A percentile compares a stretch with the other conserved stretches of the same genome.
phyloP scores from a whole-genome alignment of 192 early-diverging fungal species.

The Coemansia brasiliensis region DNA sequence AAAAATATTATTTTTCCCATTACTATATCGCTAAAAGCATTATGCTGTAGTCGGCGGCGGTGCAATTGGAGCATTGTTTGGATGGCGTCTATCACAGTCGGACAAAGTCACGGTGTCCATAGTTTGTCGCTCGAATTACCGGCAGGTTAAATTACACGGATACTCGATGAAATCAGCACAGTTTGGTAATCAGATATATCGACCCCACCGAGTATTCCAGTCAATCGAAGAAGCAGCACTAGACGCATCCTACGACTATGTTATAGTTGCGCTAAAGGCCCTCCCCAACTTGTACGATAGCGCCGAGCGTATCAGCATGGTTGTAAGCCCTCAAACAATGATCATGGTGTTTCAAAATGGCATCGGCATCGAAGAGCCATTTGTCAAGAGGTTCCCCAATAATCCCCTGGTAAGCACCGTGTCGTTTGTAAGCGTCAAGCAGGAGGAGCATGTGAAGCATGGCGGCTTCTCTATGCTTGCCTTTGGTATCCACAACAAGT shows the following conservation, averaged over 20 bases:
- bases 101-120: slow-evolving; percentile 30
- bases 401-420: slow-evolving; percentile 38
- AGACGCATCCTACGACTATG: slow-evolving; percentile 38
- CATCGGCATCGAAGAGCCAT: slow-evolving; percentile 43
- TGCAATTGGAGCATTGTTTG: slow-evolving; percentile 46
- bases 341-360: slow-evolving; percentile 47
- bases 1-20: too few species aligned
- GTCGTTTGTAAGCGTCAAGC: slow-evolving; percentile 46
- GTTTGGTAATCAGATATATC: slow-evolving; percentile 30
- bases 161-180: slow-evolving; percentile 36
- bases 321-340: slow-evolving; percentile 24
- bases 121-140: slow-evolving; percentile 51
- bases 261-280: slow-evolving; percentile 50
- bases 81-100: slow-evolving; percentile 41
- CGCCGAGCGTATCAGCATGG: slow-evolving; percentile 22
- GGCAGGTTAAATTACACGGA: slow-evolving; percentile 15
- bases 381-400: slow-evolving; percentile 21
- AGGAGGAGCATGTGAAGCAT: slow-evolving; percentile 21
- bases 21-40: too few species aligned
- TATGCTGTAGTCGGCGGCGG: slow-evolving; percentile 54
- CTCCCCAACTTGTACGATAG: slow-evolving; percentile 52
- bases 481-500: slow-evolving; percentile 26
- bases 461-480: slow-evolving; percentile 51
- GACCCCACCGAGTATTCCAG: slow-evolving; percentile 22
- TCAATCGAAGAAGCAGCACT: slow-evolving; percentile 32